Evolutionary conservation across 164 flowering plant genomes (phyloP), one percentile per base, ranked within the genome.

Genomic region (Aristolochia contorta): DNA sequence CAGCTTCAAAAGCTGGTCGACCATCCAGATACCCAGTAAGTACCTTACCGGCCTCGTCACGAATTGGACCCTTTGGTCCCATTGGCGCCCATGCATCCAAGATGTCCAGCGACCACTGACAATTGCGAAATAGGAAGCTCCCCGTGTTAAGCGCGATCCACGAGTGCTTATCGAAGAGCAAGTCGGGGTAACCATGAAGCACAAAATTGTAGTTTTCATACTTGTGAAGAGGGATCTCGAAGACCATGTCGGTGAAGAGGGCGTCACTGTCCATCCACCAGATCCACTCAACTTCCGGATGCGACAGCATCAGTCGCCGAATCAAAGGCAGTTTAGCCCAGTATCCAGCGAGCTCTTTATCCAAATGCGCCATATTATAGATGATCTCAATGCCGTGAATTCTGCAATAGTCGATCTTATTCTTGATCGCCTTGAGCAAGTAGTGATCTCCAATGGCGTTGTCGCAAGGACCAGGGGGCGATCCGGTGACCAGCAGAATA

Each of bases 221-320:
- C 76, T 85, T 89, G 1, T 60, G 21, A 7, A 82, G 33, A 0
- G 98, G 98, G 24, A 91, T 71, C 78, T 91, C 85, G 61, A 91
- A 91, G 32, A 79, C 85, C 95, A 91, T 85, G 65, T 91, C 98
- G 3, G 98, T 91, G 59, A 91, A 89, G 68, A 89, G 64, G 0
- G 98, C 98, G 77, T 92, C 98, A 67, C 96, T 89, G 58, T 92
- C 98, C 89, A 92, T 85, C 98, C 98, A 91, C 98, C 98, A 87
- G 61, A 91, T 79, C 96, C 97, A 91, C 72, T 91, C 96, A 1
- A 86, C 81, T 33, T 91, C 96, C 0, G 97, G 98, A 56, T 92
- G 96, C 0, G 88, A 80, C 56, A 92, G 61, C 93, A 92, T 87
- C 58, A 89, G 63, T 58, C 80, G 64, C 59, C 96, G 67, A 54